phyloP scores from a whole-genome alignment of 495 filamentous ascomycete species.

The Haplographium delicatum region DNA sequence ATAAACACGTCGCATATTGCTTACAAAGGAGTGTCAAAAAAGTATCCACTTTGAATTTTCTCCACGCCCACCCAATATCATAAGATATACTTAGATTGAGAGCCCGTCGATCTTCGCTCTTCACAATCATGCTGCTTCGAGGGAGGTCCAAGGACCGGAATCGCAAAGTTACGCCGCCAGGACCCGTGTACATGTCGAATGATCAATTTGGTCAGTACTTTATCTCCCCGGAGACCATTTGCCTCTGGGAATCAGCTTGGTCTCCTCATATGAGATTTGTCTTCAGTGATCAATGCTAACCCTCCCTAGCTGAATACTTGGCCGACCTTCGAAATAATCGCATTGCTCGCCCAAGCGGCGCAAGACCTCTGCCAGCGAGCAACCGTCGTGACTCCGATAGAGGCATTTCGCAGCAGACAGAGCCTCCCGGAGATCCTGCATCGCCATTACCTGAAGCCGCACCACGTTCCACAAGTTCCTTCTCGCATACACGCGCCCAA shows the following conservation, averaged over 20 bases:
- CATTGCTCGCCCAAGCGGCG: constrained; percentile 69
- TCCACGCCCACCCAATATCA: too few relatives aligned
- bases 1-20: not conserved
- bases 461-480: constrained; percentile 42
- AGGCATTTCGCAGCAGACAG: not conserved
- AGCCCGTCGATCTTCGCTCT: not conserved
- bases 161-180: constrained; percentile 64
- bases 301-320: constrained; percentile 63
- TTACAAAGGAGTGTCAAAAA: not conserved
- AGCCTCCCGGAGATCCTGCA: constrained; percentile 14
- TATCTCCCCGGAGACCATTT: constrained; percentile 18
- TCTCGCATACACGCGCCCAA: constrained; percentile 44
- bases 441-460: constrained; percentile 20
- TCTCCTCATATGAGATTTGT: constrained; percentile 15
- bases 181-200: constrained; percentile 77
- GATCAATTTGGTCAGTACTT: constrained; percentile 80
- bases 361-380: constrained; percentile 65
- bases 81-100: not conserved
- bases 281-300: constrained; percentile 11
- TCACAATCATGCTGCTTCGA: constrained; percentile 21
- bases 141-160: constrained; percentile 36
- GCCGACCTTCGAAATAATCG: constrained; percentile 75
- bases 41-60: too few relatives aligned
- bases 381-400: constrained; percentile 31
- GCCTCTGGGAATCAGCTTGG: constrained; percentile 25